phyloP scores from a whole-genome alignment of 139 green algal species.

The Monoraphidium neglectum region DNA sequence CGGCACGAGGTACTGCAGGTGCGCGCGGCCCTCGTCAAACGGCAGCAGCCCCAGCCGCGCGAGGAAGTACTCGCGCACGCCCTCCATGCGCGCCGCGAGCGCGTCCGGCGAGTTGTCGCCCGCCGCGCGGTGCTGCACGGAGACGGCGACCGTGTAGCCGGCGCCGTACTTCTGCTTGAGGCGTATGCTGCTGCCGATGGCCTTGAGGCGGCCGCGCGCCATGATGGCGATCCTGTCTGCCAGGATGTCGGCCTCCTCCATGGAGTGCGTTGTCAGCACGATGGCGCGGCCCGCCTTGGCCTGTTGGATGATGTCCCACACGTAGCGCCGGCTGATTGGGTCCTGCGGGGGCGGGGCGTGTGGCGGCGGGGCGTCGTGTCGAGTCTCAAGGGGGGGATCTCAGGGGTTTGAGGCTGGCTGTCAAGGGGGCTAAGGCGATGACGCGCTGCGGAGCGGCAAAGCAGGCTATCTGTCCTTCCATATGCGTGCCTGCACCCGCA shows the following conservation, averaged over 20 bases:
- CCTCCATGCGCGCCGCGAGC: too few relatives aligned
- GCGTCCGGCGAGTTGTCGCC: too few relatives aligned
- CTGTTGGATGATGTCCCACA: slow-evolving; percentile 94
- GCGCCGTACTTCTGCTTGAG: slow-evolving; percentile 93
- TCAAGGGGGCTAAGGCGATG: too few relatives aligned
- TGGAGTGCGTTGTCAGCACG: slow-evolving; percentile 94
- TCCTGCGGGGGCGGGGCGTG: slow-evolving; percentile 36
- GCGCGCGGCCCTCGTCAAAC: too few relatives aligned
- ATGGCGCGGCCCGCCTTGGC: slow-evolving; percentile 77
- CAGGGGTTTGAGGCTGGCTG: too few relatives aligned
- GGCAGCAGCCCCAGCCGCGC: too few relatives aligned
- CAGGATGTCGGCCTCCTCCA: slow-evolving; percentile 97
- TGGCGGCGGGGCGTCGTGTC: too few relatives aligned
- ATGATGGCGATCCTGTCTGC: slow-evolving; percentile 94
- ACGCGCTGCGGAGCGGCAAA: too few relatives aligned
- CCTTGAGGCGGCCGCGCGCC: slow-evolving; percentile 82
- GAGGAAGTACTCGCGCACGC: too few relatives aligned
- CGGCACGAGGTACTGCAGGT: slow-evolving; percentile 65
- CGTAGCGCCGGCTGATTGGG: slow-evolving; percentile 80
- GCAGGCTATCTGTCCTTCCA: too few relatives aligned
- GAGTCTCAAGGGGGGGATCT: too few relatives aligned
- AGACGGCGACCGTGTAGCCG: slow-evolving; percentile 67
- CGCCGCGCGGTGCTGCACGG: not conserved
- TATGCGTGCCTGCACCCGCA: too few relatives aligned
- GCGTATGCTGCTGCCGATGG: slow-evolving; percentile 81